Evolutionary conservation across 805 yeast genomes (phyloP), one percentile per base, ranked within the genome.

Genomic region (Wickerhamomyces silvicola): DNA sequence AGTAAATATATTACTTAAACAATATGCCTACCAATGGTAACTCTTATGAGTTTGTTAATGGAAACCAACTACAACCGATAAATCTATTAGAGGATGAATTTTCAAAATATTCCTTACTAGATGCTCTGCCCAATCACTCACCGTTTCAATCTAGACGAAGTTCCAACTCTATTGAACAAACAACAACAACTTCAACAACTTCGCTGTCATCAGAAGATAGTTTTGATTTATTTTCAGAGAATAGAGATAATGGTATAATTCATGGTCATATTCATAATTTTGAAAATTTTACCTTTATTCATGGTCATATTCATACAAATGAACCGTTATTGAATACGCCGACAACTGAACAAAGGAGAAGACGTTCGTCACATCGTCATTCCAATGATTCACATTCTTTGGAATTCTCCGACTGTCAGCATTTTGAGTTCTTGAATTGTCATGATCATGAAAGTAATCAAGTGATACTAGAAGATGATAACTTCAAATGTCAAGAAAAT

Each of bases 211-310:
- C 15, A 23, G 10, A 7, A n/a, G 14, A 18, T 8, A 12, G 24
- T 2, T 22, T 21, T 13, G 42, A 32, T 5, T 10, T 28, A 5
- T n/a, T n/a, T n/a, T n/a, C n/a, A n/a, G n/a, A n/a, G n/a, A n/a
- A n/a, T n/a, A n/a, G n/a, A n/a, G 34, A 20, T 5, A 73, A 70
- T 36, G 81, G 81, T 14, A 62, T 70, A n/a, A 75, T 75, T 12
- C 83, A 76, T 53, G 83, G 83, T 4, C 83, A 76, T 44, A 73
- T 76, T 14, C 82, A 76, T 53, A 73, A 71, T 44, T 78, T 72
- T 48, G 63, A 67, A 36, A 75, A 72, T 45, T 69, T 75, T 46
- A 73, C 80, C 6, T 76, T 75, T 43, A 74, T 76, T 22, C 82
- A 76, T 47, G 83, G 83, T n/a, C 83, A 76, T 46, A 70, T 76